These are phyloP conservation scores for Hemileia vastatrix DNA, from an alignment of 1,284 basidiomycete species.

Conservation along the genomic window DNA sequence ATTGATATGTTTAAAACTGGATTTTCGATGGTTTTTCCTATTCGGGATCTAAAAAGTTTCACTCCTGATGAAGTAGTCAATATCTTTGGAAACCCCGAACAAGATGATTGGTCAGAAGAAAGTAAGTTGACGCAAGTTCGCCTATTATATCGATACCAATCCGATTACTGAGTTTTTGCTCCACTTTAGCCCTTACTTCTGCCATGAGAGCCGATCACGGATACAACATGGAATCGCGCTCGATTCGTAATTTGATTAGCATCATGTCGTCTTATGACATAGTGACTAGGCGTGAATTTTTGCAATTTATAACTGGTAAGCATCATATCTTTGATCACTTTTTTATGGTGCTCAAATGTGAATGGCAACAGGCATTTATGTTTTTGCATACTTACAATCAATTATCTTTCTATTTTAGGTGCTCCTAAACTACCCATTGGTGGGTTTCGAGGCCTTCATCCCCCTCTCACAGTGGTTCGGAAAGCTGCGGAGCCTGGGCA, in stretches of 20 bases:
- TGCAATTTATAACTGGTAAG: constrained; percentile 96
- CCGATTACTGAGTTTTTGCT: background rate
- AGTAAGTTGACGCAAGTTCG: constrained; percentile 52
- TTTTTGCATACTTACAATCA: background rate
- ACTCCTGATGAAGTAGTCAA: constrained; percentile 85
- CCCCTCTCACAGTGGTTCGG: constrained; percentile 88
- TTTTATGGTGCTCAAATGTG: background rate
- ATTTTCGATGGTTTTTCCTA: constrained; percentile 87
- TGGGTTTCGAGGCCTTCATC: constrained; percentile 89
- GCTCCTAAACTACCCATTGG: constrained; percentile 56
- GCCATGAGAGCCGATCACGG: constrained; percentile 95
- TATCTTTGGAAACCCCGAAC: constrained; percentile 86
- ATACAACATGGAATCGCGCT: constrained; percentile 83
- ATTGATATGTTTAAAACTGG: constrained; percentile 51
- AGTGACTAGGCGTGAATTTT: constrained; percentile 67
- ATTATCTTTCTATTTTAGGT: constrained; percentile 1
- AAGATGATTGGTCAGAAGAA: constrained; percentile 74
- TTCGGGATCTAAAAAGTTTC: constrained; percentile 80
- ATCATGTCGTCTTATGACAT: constrained; percentile 73
- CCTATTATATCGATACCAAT: background rate
- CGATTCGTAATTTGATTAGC: constrained; percentile 75
- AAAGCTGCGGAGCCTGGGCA: constrained; percentile 87
- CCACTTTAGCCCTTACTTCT: constrained; percentile 63
- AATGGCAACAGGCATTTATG: too few species aligned
- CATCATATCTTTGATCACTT: constrained; percentile 59